Base-by-base conservation (phyloP, 176 grass and related monocot species). In the Urochloa ruziziensis region DNA sequence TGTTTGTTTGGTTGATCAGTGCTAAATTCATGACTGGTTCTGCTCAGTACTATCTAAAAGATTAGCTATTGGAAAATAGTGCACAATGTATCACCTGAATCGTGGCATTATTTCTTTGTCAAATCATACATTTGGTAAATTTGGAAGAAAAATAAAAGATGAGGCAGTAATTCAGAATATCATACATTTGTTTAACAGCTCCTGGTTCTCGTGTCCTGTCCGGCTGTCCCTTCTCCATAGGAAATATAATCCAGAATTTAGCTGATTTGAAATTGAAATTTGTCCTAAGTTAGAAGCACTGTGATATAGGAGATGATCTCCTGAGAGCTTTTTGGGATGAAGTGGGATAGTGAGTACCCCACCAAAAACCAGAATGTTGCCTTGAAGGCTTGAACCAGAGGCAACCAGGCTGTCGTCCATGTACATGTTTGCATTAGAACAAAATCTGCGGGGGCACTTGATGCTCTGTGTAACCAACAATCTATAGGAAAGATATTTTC, bases 1-100 rank as follows among this genome's bases (percentile, higher is more conserved):
- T 77, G 67, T 72, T 73, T 72, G 29, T 62, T 72, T 34, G 39
- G 44, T 58, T 72, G 46, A 27, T 53, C 68, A 29, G 11, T 62
- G 34, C 8, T 61, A 60, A 67, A 85, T 81, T 62, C 0, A 3
- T 35, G 46, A 13, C 19, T 23, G 42, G 11, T n/a, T 24, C 21
- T 7, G 5, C 0, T 1, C 30, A 34, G 0, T 19, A 33, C 21
- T 24, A 79, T 23, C 18, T 25, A 61, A 6, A 16, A 7, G 14
- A 25, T 24, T 11, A 66, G 11, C 4, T 14, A 30, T 52, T 66
- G 43, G 29, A 48, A 67, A 79, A 67, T 25, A 1, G 9, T 46
- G 2, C 15, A 17, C 32, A 4, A 21, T 80, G 28, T 73, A 11
- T 49, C 42, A 34, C 48, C 21, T 27, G 30, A 53, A n/a, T n/a